Percentiles rank a stretch among this genome's conserved stretches.
Conservation (phyloP, 495 filamentous ascomycete species). For the Aspergillus cavernicola region DNA sequence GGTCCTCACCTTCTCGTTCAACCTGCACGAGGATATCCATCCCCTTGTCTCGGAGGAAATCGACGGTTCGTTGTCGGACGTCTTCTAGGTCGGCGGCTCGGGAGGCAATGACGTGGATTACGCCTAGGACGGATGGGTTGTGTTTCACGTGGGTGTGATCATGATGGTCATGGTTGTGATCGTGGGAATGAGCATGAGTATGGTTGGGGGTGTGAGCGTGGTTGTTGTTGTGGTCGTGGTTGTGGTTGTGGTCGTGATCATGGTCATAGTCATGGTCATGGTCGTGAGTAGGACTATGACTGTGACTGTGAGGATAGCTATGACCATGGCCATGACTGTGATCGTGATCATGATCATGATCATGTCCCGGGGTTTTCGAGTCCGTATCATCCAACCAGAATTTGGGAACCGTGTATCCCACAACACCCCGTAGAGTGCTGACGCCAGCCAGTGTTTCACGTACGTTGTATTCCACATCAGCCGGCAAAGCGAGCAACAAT, state of each 20-base stretch:
- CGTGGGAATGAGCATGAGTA: conserved; percentile 18
- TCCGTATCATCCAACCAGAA: conserved; percentile 88
- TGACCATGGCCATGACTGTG: conserved; percentile 21
- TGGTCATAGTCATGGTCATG: conserved; percentile 22
- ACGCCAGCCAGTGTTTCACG: conserved; percentile 83
- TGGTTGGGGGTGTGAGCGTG: conserved; percentile 15
- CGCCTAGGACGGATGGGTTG: conserved; percentile 59
- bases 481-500: conserved; percentile 78
- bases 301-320: too few species aligned
- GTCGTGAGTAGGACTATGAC: too few species aligned
- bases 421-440: conserved; percentile 76
- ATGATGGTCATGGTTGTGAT: conserved; percentile 29
- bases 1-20: conserved; percentile 69
- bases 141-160: conserved; percentile 23
- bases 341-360: conserved; percentile 19
- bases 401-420: conserved; percentile 79
- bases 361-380: conserved; percentile 24
- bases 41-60: conserved; percentile 53
- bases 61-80: conserved; percentile 62
- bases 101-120: conserved; percentile 77
- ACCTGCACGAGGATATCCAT: conserved; percentile 74
- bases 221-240: conserved; percentile 7
- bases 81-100: conserved; percentile 70
- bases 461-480: conserved; percentile 81
- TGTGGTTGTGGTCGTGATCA: conserved; percentile 15